Percentiles rank a stretch among this genome's conserved stretches.
These are phyloP conservation scores for Cyberlindnera veronae DNA, from an alignment of 805 yeast species.

Conservation along the genomic window DNA sequence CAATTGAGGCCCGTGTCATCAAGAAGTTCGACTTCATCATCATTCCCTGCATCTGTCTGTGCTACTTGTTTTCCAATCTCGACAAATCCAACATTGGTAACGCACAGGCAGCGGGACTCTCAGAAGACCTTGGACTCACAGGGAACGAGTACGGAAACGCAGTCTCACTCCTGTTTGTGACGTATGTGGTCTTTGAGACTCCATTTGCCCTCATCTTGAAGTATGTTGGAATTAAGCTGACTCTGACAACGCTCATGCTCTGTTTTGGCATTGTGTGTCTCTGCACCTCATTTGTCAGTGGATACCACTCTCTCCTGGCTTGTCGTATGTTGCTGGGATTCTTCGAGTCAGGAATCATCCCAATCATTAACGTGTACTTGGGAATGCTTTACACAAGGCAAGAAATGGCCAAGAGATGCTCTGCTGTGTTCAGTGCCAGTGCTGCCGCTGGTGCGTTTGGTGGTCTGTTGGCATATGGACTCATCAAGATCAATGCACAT, in stretches of 20 bases:
- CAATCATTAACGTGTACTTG: conserved; percentile 44
- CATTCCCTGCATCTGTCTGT: conserved; percentile 39
- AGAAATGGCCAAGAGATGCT: conserved; percentile 45
- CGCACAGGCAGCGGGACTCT: conserved; percentile 52
- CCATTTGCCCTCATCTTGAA: conserved; percentile 37
- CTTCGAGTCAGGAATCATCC: conserved; percentile 50
- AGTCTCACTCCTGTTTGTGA: conserved; percentile 44
- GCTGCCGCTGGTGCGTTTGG: conserved; percentile 48
- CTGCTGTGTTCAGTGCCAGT: conserved; percentile 25
- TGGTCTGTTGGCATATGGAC: conserved; percentile 49
- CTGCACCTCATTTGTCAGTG: conserved; percentile 39
- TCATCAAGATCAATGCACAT: conserved; percentile 37
- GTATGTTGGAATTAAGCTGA: conserved; percentile 35
- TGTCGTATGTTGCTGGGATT: conserved; percentile 49
- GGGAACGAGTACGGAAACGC: conserved; percentile 40
- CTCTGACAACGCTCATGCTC: conserved; percentile 30
- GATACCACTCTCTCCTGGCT: conserved; percentile 41
- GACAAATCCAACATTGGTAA: conserved; percentile 60
- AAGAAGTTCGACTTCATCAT: conserved; percentile 41
- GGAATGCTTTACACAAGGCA: conserved; percentile 45
- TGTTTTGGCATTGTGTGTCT: conserved; percentile 40
- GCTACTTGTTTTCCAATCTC: conserved; percentile 44
- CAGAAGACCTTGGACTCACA: conserved; percentile 36
- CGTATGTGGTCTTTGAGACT: conserved; percentile 39
- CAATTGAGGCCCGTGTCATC: conserved; percentile 33